Conservation (phyloP, 148 eudicot genomes). For the Vaccinium darrowii region DNA sequence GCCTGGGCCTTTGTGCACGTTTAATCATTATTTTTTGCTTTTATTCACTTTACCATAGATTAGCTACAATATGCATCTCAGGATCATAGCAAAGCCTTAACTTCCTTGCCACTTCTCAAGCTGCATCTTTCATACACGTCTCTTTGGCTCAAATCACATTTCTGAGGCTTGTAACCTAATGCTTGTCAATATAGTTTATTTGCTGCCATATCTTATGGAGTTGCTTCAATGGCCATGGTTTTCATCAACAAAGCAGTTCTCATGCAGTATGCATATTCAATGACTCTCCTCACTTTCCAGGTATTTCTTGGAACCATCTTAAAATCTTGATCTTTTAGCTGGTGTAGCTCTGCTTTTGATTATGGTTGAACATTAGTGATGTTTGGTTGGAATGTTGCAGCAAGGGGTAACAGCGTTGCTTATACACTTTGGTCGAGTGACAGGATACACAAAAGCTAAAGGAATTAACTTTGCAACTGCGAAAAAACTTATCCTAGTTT, state of each 20-base stretch:
- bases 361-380: not conserved
- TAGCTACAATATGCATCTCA: not conserved
- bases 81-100: not conserved
- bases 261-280: slow-evolving; percentile 81
- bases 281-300: slow-evolving; percentile 92
- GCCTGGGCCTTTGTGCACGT: not conserved
- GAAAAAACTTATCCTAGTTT: slow-evolving; percentile 79
- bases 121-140: not conserved
- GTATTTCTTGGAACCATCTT: slow-evolving; percentile 31
- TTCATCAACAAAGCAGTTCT: slow-evolving; percentile 92
- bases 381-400: slow-evolving; percentile 33
- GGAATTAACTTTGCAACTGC: slow-evolving; percentile 69
- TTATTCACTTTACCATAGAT: not conserved
- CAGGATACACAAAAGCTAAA: slow-evolving; percentile 77
- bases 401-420: slow-evolving; percentile 83
- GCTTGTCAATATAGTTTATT: slow-evolving; percentile 45
- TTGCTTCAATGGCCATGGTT: slow-evolving; percentile 96
- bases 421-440: slow-evolving; percentile 70
- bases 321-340: not conserved
- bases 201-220: slow-evolving; percentile 92
- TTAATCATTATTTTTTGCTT: not conserved
- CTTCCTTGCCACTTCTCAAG: not conserved
- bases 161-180: not conserved
- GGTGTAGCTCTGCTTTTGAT: not conserved
- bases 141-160: not conserved